phyloP scores from a whole-genome alignment of 2,329 filamentous ascomycete genomes.

The Laburnicola sp. region DNA sequence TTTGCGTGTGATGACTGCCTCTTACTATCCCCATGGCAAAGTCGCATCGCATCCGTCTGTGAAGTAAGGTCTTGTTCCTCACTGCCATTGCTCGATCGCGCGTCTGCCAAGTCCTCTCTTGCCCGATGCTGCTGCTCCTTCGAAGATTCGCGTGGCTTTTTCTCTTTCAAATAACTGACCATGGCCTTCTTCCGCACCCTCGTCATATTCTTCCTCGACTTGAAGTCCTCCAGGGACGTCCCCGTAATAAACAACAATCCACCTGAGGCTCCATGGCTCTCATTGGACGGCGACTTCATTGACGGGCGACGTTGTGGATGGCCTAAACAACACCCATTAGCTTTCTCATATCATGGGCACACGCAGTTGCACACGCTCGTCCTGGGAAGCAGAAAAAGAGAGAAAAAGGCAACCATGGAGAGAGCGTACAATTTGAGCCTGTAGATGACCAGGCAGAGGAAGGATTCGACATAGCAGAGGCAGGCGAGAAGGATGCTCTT shows the following conservation, averaged over 20 bases:
- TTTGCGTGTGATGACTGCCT: slow-evolving; percentile 11
- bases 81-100: slow-evolving; percentile 19
- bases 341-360: slow-evolving; percentile 1
- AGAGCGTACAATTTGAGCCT: slow-evolving; percentile 30
- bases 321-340: slow-evolving; percentile 16
- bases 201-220: slow-evolving; percentile 37
- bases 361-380: not conserved
- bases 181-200: slow-evolving; percentile 43
- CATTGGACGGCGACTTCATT: slow-evolving; percentile 10
- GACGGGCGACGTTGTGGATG: slow-evolving; percentile 7
- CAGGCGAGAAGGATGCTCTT: slow-evolving; percentile 22
- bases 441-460: slow-evolving; percentile 27
- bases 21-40: slow-evolving; percentile 10
- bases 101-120: slow-evolving; percentile 22
- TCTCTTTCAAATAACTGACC: slow-evolving; percentile 33
- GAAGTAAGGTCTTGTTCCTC: slow-evolving; percentile 14
- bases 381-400: not conserved
- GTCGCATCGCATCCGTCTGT: slow-evolving; percentile 14
- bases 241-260: slow-evolving; percentile 40
- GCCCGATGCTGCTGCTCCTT: slow-evolving; percentile 10
- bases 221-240: slow-evolving; percentile 37
- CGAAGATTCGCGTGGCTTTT: slow-evolving; percentile 17
- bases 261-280: slow-evolving; percentile 3
- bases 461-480: slow-evolving; percentile 25
- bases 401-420: slow-evolving; percentile 18